Conservation (phyloP, 2,329 filamentous ascomycete genomes). For the Fusarium tanahbumbuense region DNA sequence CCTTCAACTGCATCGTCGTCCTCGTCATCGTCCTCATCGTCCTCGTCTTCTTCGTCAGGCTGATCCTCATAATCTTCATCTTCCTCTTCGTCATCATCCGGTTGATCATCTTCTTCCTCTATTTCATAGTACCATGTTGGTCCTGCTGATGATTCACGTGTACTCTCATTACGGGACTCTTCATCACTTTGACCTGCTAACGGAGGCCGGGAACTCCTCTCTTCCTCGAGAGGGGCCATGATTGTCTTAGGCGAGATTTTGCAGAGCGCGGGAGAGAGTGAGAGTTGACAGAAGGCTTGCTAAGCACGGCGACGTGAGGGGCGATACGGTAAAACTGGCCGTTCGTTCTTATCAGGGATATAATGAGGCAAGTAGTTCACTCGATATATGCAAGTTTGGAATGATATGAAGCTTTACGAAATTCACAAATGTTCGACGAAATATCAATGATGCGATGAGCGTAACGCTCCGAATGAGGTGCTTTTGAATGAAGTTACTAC, state of each 20-base stretch:
- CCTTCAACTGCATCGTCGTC: constrained; percentile 44
- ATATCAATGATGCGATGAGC: constrained; percentile 37
- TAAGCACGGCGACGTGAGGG: constrained; percentile 33
- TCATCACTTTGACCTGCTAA: constrained; percentile 9
- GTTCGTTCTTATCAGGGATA: background rate
- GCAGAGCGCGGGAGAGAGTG: background rate
- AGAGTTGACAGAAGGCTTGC: constrained; percentile 29
- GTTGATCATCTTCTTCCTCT: constrained; percentile 51
- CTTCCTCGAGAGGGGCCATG: constrained; percentile 29
- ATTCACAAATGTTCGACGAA: constrained; percentile 5
- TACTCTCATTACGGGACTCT: constrained; percentile 17
- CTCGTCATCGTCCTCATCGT: constrained; percentile 42
- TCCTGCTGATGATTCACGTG: constrained; percentile 24
- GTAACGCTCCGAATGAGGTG: constrained; percentile 13
- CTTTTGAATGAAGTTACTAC: constrained; percentile 12
- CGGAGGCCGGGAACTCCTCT: constrained; percentile 13
- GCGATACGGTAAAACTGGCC: constrained; percentile 13
- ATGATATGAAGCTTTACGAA: background rate
- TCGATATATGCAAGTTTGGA: background rate
- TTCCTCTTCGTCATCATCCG: constrained; percentile 44
- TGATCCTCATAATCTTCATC: constrained; percentile 49
- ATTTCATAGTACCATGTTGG: constrained; percentile 43
- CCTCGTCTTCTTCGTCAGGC: constrained; percentile 38
- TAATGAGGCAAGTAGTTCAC: constrained; percentile 14
- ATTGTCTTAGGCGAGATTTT: constrained; percentile 2